Conservation (phyloP, 495 filamentous ascomycete species). For the Xylaria curta region DNA sequence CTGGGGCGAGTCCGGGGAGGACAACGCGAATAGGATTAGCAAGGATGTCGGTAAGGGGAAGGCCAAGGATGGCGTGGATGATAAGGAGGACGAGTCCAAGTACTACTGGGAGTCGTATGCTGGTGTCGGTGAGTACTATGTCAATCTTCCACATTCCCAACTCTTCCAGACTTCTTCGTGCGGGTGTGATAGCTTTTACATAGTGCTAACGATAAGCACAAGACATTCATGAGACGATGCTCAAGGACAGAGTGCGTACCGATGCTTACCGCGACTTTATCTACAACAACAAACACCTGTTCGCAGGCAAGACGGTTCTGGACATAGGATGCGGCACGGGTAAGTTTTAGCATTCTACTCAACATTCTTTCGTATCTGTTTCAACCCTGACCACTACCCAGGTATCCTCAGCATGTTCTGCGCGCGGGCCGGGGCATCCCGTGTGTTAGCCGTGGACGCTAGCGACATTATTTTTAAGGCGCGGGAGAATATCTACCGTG, state of each 20-base stretch:
- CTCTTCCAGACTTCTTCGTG: not conserved
- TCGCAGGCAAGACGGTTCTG: conserved; percentile 96
- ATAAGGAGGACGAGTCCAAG: conserved; percentile 59
- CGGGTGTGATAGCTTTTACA: not conserved
- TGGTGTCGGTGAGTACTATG: conserved; percentile 28
- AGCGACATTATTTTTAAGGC: conserved; percentile 97
- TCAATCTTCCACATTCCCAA: not conserved
- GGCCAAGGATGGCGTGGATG: conserved; percentile 31
- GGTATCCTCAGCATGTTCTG: conserved; percentile 85
- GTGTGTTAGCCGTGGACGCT: conserved; percentile 96
- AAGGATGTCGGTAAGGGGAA: conserved; percentile 30
- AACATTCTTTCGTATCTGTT: not conserved
- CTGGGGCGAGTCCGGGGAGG: conserved; percentile 59
- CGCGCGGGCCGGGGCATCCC: conserved; percentile 88
- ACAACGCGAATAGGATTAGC: conserved; percentile 37
- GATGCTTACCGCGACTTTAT: conserved; percentile 96
- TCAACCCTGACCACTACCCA: conserved; percentile 2
- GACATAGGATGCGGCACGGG: conserved; percentile 96
- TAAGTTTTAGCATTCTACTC: conserved; percentile 26
- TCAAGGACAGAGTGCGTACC: conserved; percentile 95
- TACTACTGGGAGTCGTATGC: conserved; percentile 87
- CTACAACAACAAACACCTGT: conserved; percentile 94
- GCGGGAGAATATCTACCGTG: conserved; percentile 84
- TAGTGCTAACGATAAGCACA: conserved; percentile 7
- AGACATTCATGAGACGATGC: conserved; percentile 93